Base-by-base conservation (phyloP, 2,329 filamentous ascomycete species). In the Penicillium psychrosexuale region DNA sequence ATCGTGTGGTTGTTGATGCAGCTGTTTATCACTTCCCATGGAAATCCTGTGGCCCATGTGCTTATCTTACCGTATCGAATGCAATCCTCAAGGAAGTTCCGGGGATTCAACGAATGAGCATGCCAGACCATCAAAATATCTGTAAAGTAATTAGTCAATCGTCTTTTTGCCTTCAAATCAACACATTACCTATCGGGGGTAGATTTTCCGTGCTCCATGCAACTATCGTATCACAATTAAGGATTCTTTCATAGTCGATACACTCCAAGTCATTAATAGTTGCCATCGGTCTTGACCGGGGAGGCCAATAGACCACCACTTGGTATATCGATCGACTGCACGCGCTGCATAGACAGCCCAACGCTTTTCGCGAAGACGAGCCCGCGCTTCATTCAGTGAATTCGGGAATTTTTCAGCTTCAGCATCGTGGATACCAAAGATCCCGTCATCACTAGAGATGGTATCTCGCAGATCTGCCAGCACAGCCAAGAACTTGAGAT, bases 401-500 rank as follows among this genome's bases (percentile, higher is more conserved):
- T 75, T 65, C n/a, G 70, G 63, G 15, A 66, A 65, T 47, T 62
- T 63, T 12, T 74, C 63, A 31, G 77, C 76, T 1, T 72, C 67
- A 2, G 69, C 68, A 61, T 88, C 82, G 64, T 75, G 77, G 46
- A 91, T 78, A 2, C 81, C 82, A 72, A 86, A 92, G 1, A 91
- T 74, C 0, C 85, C 85, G 62, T 91, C 84, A 0, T 75, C 82
- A 51, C 83, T 85, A 6, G 85, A 86, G 17, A 91, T 72, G 17
- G 83, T 80, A 55, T 90, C 84, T 58, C 86, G 87, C 51, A 93
- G 73, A 33, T 79, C 79, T 60, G 89, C 82, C 53, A 93, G 80
- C 9, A 85, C 82, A 49, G 84, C 82, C 1, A 93, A 78, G 0
- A 93, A 77, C 68, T 90, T 90, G 28, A 93, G 78, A 68, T 94